These are phyloP conservation scores for Trametes cubensis DNA, from an alignment of 768 basidiomycete species.

Conservation along the genomic window DNA sequence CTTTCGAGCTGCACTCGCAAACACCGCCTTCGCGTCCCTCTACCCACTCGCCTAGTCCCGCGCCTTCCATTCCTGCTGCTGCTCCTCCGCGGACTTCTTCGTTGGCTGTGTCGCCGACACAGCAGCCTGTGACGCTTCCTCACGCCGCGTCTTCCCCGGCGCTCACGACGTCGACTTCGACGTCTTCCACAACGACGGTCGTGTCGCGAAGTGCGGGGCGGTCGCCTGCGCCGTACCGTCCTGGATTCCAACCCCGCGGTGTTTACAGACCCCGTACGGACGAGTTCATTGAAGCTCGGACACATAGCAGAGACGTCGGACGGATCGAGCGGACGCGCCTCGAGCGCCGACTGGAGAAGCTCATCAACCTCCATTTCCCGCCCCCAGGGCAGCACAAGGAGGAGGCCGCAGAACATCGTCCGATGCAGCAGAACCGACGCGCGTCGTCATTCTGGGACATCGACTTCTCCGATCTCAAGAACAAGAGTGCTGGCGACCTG, in stretches of 20 bases:
- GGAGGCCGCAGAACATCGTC: slow-evolving; percentile 13
- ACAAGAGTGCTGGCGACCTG: slow-evolving; percentile 66
- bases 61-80: slow-evolving; percentile 18
- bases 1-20: slow-evolving; percentile 25
- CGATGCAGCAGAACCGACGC: slow-evolving; percentile 39
- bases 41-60: slow-evolving; percentile 21
- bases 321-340: slow-evolving; percentile 83
- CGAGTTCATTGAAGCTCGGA: slow-evolving; percentile 63
- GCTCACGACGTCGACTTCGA: slow-evolving; percentile 22
- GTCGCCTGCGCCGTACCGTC: slow-evolving; percentile 68
- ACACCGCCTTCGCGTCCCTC: slow-evolving; percentile 25
- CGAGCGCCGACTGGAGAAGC: slow-evolving; percentile 86
- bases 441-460: slow-evolving; percentile 77
- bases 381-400: slow-evolving; percentile 25
- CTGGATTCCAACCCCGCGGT: slow-evolving; percentile 93
- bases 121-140: background rate
- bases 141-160: slow-evolving; percentile 20
- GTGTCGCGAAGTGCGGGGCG: slow-evolving; percentile 29
- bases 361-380: slow-evolving; percentile 74
- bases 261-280: slow-evolving; percentile 80
- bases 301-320: slow-evolving; percentile 43
- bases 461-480: slow-evolving; percentile 56
- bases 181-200: slow-evolving; percentile 23
- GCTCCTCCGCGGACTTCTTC: slow-evolving; percentile 15
- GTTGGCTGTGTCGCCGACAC: slow-evolving; percentile 9